Conservation (phyloP, 495 filamentous ascomycete genomes). For the Hyaloscypha hepaticicola region DNA sequence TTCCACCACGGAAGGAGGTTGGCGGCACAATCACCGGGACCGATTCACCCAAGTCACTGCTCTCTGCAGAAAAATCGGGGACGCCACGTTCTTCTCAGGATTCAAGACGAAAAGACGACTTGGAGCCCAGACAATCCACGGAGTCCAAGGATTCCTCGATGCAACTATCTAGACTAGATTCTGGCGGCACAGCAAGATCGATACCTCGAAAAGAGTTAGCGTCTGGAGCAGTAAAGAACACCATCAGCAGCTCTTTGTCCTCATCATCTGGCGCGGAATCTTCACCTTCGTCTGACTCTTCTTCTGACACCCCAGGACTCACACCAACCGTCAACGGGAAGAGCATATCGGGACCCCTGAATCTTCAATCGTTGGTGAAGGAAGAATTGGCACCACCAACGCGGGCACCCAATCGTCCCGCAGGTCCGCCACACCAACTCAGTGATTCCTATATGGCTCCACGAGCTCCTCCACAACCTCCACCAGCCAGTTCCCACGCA, state of each 20-base stretch:
- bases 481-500: conserved; percentile 40
- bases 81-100: conserved; percentile 52
- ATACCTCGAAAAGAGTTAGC: conserved; percentile 49
- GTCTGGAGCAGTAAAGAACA: conserved; percentile 21
- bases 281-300: conserved; percentile 30
- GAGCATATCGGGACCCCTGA: conserved; percentile 29
- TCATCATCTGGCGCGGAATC: conserved; percentile 29
- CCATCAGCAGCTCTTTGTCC: conserved; percentile 20
- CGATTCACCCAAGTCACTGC: conserved; percentile 26
- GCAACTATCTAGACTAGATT: conserved; percentile 34
- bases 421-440: conserved; percentile 42
- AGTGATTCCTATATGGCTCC: conserved; percentile 63
- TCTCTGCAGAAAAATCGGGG: conserved; percentile 38
- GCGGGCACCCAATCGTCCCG: conserved; percentile 27
- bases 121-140: conserved; percentile 40
- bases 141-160: conserved; percentile 37
- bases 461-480: conserved; percentile 60
- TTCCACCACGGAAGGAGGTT: conserved; percentile 22
- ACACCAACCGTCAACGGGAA: conserved; percentile 43
- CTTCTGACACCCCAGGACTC: conserved; percentile 30
- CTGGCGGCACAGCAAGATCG: conserved; percentile 35
- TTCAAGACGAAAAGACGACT: conserved; percentile 45
- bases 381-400: conserved; percentile 28
- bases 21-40: conserved; percentile 12
- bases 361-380: conserved; percentile 14